These are phyloP conservation scores for Pythium sp. DNA, from an alignment of 352 stramenopile species.

Conservation along the genomic window DNA sequence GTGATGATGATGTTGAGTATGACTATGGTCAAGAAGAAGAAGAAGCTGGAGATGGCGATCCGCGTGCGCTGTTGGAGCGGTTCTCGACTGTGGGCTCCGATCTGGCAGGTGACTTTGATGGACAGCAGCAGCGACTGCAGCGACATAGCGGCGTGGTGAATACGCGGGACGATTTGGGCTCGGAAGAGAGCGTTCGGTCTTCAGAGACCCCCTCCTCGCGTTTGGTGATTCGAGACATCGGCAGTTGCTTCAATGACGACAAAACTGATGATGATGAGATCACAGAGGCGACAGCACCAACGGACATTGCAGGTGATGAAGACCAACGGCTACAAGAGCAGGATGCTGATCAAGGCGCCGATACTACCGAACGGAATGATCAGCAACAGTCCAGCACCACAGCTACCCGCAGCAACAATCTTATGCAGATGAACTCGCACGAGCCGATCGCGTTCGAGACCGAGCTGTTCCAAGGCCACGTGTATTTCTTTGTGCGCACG, in stretches of 20 bases:
- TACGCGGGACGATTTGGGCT: not conserved
- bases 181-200: not conserved
- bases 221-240: conserved; percentile 44
- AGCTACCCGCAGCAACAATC: not conserved
- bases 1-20: not conserved
- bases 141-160: not conserved
- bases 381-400: not conserved
- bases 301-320: not conserved
- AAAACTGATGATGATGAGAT: not conserved
- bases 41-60: not conserved
- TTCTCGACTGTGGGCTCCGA: not conserved
- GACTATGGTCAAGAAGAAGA: not conserved
- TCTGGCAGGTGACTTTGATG: not conserved
- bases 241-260: conserved; percentile 12
- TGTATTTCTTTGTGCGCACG: conserved; percentile 83
- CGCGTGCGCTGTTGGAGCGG: conserved; percentile 13
- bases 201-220: conserved; percentile 12
- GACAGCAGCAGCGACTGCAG: not conserved
- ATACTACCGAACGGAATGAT: not conserved
- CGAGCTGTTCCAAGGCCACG: conserved; percentile 76
- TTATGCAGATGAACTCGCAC: conserved; percentile 58
- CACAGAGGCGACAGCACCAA: not conserved
- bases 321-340: not conserved
- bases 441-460: conserved; percentile 80
- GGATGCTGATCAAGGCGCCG: not conserved